These are phyloP conservation scores for Acephala macrosclerotiorum DNA, from an alignment of 2,329 filamentous ascomycete genomes.

Conservation along the genomic window DNA sequence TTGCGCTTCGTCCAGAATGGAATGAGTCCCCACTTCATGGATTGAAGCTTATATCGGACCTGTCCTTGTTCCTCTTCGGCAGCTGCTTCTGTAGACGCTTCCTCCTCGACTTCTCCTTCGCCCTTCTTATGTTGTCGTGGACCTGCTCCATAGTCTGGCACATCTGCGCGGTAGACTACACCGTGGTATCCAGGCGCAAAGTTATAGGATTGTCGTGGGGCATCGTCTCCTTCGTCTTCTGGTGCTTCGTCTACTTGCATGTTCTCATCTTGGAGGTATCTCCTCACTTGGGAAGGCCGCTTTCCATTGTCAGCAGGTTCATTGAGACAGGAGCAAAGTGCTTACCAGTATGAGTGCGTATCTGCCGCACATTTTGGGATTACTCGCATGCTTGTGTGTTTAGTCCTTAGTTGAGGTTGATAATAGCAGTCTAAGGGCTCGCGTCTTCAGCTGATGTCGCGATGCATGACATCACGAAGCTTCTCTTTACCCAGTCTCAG, in stretches of 20 bases:
- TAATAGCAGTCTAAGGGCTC: neutral
- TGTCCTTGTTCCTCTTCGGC: constrained; percentile 30
- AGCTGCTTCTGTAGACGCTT: constrained; percentile 31
- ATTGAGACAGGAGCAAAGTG: neutral
- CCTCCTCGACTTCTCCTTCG: constrained; percentile 35
- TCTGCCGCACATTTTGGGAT: constrained; percentile 44
- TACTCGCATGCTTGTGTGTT: neutral
- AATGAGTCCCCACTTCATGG: constrained; percentile 95
- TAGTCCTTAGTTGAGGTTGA: no score
- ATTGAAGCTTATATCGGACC: constrained; percentile 80
- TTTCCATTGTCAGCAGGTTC: constrained; percentile 45
- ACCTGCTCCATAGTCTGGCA: constrained; percentile 65
- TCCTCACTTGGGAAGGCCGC: constrained; percentile 79
- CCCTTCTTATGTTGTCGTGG: constrained; percentile 40
- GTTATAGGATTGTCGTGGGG: constrained; percentile 82
- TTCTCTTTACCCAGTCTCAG: no score
- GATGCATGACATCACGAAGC: constrained; percentile 14
- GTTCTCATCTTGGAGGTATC: constrained; percentile 74
- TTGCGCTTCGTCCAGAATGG: constrained; percentile 91
- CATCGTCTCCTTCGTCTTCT: constrained; percentile 65
- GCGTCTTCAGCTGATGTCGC: constrained; percentile 16
- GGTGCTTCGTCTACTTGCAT: constrained; percentile 78
- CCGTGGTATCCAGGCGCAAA: constrained; percentile 90
- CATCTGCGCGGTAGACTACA: constrained; percentile 83
- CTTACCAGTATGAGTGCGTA: constrained; percentile 43